phyloP scores from a whole-genome alignment of 2,329 filamentous ascomycete species.

The Xylariomycetidae sp. region DNA sequence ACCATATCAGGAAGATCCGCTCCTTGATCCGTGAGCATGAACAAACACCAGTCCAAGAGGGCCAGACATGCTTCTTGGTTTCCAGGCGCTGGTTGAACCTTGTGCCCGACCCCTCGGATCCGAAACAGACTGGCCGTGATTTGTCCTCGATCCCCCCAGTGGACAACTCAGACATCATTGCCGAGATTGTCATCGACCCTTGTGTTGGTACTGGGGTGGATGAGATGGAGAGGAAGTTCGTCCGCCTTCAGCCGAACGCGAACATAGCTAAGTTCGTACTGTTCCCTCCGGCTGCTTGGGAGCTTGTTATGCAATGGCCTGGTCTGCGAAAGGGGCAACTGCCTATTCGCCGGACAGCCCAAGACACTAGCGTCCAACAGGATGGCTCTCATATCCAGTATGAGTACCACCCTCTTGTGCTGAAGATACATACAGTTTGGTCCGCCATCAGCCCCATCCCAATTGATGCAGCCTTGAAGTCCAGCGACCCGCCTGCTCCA shows the following conservation, averaged over 20 bases:
- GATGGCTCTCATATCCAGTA: constrained; percentile 63
- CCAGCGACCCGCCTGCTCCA: constrained; percentile 54
- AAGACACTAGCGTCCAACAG: constrained; percentile 63
- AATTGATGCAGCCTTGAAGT: constrained; percentile 53
- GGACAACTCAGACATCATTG: constrained; percentile 79
- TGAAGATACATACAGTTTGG: constrained; percentile 77
- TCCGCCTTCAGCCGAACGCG: constrained; percentile 60
- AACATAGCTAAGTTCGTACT: constrained; percentile 68
- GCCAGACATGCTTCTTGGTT: constrained; percentile 71
- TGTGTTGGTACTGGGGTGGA: constrained; percentile 28
- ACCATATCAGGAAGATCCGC: constrained; percentile 70
- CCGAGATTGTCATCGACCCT: constrained; percentile 49
- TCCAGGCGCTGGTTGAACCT: constrained; percentile 73
- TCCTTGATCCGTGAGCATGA: constrained; percentile 49
- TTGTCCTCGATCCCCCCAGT: constrained; percentile 64
- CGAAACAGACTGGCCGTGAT: constrained; percentile 52
- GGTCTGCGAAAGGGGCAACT: constrained; percentile 64
- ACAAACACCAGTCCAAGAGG: constrained; percentile 55
- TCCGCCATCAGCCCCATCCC: constrained; percentile 51
- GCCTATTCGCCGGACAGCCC: constrained; percentile 68
- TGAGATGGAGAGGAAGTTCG: constrained; percentile 45
- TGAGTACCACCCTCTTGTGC: constrained; percentile 78
- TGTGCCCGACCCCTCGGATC: constrained; percentile 60
- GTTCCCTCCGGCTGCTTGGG: constrained; percentile 75
- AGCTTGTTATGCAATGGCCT: constrained; percentile 76